Evolutionary conservation across 1,284 basidiomycete genomes (phyloP), one percentile per base, ranked within the genome.

Genomic region (Moniliophthora roreri): DNA sequence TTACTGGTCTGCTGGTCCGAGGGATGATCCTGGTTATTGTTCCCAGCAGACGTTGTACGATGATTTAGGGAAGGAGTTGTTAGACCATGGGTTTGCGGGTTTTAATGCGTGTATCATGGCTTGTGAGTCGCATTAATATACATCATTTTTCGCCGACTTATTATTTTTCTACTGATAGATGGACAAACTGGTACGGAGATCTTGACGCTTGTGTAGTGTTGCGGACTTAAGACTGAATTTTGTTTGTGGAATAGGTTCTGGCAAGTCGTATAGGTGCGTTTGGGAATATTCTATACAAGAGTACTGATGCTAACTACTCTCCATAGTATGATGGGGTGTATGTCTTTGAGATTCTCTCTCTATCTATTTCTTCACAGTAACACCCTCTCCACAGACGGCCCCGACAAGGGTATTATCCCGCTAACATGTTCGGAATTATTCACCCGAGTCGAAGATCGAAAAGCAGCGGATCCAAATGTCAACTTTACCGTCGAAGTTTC

Each of bases 81-180:
- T 99, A 62, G 91, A 98, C 68, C 95, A 98, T 70, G 89, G 92
- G 41, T 98, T 98, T 74, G 77, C 91, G 46, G 97, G 96, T 21
- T 99, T 98, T 76, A 98, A 99, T 78, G 93, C 95, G 51, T 96
- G 93, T 81, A 96, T 97, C 72, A 80, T 98, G 69, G 94, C 95
- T 70, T 96, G 93, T 97, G 74, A 81, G 94, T 88, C 6, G 28
- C 28, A 6, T 16, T 15, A 28, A 16, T n/a, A n/a, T n/a, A 8
- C 10, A 2, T 37, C 41, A 20, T 24, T 32, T 35, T 10, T 51
- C 48, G 53, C 55, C 16, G 23, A 24, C 21, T 16, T 46, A 3
- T 51, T 42, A 26, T 48, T 42, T 20, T 48, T 20, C 24, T 41
- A 36, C 32, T 46, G 32, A 55, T 48, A 93, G 90, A 93, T 77